Percentiles rank a stretch among this genome's conserved stretches.
phyloP scores from a whole-genome alignment of 306 rosid genomes.

The Sphenostylis stenocarpa region DNA sequence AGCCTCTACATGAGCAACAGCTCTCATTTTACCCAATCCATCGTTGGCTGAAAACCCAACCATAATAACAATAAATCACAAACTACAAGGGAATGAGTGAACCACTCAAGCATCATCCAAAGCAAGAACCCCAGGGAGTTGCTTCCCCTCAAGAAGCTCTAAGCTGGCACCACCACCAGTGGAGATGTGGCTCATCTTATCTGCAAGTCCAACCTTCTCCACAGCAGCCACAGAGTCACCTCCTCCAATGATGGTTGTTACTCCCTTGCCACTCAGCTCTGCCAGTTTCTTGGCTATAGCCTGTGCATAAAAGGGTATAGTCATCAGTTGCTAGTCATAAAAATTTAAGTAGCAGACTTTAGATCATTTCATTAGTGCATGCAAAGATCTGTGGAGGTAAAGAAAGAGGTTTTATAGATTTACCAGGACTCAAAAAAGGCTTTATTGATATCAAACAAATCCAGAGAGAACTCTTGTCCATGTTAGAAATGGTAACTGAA shows the following conservation, averaged over 20 bases:
- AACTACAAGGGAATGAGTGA: slow-evolving; percentile 10
- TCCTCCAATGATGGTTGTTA: slow-evolving; percentile 93
- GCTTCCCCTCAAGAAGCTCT: slow-evolving; percentile 97
- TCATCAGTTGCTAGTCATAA: not conserved
- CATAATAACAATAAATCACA: slow-evolving; percentile 25
- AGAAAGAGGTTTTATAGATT: not conserved
- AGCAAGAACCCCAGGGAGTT: slow-evolving; percentile 94
- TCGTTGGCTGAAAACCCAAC: slow-evolving; percentile 53
- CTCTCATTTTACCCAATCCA: slow-evolving; percentile 33
- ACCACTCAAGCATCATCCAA: slow-evolving; percentile 67
- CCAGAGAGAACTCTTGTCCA: not conserved
- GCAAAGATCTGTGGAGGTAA: not conserved
- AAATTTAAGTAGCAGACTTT: not conserved
- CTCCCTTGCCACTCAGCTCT: slow-evolving; percentile 85
- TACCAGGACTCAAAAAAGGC: not conserved
- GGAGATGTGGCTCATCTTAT: slow-evolving; percentile 96
- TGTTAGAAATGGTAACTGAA: not conserved
- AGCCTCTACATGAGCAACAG: slow-evolving; percentile 51
- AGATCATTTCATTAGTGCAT: not conserved
- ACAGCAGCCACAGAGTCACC: slow-evolving; percentile 99
- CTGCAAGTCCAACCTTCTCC: slow-evolving; percentile 90
- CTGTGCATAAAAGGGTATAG: slow-evolving; percentile 39
- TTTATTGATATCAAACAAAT: not conserved
- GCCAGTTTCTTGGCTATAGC: slow-evolving; percentile 87
- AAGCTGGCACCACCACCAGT: slow-evolving; percentile 99